A percentile compares a stretch with the other conserved stretches of the same genome.
These are phyloP conservation scores for Dryas octopetala DNA, from an alignment of 306 rosid species.

Conservation along the genomic window DNA sequence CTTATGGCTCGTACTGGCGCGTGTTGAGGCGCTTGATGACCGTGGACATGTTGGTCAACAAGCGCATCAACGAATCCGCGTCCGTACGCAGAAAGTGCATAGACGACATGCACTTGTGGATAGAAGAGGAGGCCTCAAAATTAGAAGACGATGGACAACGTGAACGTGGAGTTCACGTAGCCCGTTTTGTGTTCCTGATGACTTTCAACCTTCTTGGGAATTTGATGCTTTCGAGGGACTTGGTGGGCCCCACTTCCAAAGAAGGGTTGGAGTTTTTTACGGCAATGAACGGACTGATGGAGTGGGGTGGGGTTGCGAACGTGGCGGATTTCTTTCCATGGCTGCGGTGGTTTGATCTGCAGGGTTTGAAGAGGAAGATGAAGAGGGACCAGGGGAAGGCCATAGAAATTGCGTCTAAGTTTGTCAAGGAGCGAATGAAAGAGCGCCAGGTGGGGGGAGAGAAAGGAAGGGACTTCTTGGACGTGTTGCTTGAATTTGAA, in stretches of 20 bases:
- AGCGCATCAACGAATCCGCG: slow-evolving; percentile 45
- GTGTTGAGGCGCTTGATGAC: slow-evolving; percentile 48
- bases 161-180: slow-evolving; percentile 44
- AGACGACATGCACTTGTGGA: slow-evolving; percentile 48
- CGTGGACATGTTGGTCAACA: slow-evolving; percentile 44
- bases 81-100: slow-evolving; percentile 36
- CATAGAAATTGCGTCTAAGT: slow-evolving; percentile 35
- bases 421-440: slow-evolving; percentile 42
- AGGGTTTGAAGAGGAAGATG: slow-evolving; percentile 52
- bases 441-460: background rate
- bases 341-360: slow-evolving; percentile 50
- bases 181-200: slow-evolving; percentile 51
- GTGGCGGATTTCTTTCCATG: slow-evolving; percentile 52
- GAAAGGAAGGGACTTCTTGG: slow-evolving; percentile 45
- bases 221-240: slow-evolving; percentile 53
- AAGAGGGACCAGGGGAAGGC: slow-evolving; percentile 45
- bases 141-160: background rate
- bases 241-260: slow-evolving; percentile 42
- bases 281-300: slow-evolving; percentile 46
- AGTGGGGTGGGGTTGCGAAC: slow-evolving; percentile 48
- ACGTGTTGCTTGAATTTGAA: slow-evolving; percentile 54
- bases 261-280: slow-evolving; percentile 46
- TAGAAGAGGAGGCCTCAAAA: slow-evolving; percentile 38
- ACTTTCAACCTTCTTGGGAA: slow-evolving; percentile 58
- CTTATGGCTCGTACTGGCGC: slow-evolving; percentile 56